Percentiles rank a stretch among this genome's conserved stretches.
Evolutionary conservation across 805 yeast species (phyloP).

Genomic region (Candida hispaniensis): DNA sequence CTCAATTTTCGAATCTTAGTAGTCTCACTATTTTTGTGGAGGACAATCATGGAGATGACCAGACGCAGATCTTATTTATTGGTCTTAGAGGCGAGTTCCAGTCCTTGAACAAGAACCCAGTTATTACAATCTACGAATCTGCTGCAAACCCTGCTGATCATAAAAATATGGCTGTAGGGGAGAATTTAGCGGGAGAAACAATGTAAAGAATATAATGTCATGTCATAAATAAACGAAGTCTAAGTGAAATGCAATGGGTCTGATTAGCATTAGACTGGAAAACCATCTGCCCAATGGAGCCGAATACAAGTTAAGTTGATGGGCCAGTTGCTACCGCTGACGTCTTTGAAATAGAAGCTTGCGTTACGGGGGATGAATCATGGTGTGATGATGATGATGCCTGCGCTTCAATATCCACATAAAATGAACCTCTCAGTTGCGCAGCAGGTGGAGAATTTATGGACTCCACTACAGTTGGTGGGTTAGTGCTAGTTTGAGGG

Average conservation of each 20-base stretch:
- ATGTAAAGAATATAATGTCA: constrained; percentile 1
- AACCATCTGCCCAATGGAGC: no score
- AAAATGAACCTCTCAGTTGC: no score
- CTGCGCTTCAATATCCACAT: no score
- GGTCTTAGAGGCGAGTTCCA: constrained; percentile 61
- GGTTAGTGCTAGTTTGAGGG: not conserved
- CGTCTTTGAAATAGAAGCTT: no score
- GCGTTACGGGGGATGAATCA: no score
- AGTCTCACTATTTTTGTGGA: constrained; percentile 59
- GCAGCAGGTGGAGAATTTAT: not conserved
- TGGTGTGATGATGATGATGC: no score
- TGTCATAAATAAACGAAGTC: no score
- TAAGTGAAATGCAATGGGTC: no score
- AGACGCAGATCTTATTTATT: constrained; percentile 49
- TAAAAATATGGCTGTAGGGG: constrained; percentile 29
- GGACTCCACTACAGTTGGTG: not conserved
- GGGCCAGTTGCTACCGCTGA: no score
- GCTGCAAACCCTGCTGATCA: constrained; percentile 93
- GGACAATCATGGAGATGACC: constrained; percentile 51
- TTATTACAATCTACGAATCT: constrained; percentile 70
- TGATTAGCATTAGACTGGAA: no score
- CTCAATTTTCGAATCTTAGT: constrained; percentile 57
- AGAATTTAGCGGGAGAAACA: constrained; percentile 17
- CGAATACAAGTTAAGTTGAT: no score
- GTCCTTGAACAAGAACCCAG: constrained; percentile 42